Evolutionary conservation across 2,329 filamentous ascomycete species (phyloP).

Genomic region (Colletotrichum melonis): DNA sequence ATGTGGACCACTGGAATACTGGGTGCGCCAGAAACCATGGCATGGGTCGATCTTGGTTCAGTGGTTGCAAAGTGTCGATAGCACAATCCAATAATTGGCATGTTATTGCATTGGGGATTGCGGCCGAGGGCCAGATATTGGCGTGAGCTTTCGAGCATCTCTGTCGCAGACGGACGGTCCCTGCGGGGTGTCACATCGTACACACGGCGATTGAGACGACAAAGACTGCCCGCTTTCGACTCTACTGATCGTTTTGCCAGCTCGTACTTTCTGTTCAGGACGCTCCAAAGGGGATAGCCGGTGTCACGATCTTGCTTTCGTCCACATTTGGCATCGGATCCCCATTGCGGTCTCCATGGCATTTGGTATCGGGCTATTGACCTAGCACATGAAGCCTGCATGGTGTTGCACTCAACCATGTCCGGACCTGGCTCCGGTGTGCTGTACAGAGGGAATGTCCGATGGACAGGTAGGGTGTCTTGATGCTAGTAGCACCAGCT

Average conservation of each 20-base stretch:
- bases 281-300: background rate
- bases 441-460: background rate
- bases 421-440: conserved; percentile 13
- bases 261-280: background rate
- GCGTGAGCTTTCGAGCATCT: background rate
- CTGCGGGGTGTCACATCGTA: conserved; percentile 11
- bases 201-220: background rate
- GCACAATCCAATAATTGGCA: background rate
- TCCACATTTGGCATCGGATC: background rate
- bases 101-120: conserved; percentile 5
- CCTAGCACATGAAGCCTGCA: background rate
- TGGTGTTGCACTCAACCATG: background rate
- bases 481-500: background rate
- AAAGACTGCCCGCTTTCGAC: background rate
- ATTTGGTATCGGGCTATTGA: background rate
- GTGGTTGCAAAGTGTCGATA: background rate
- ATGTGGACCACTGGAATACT: background rate
- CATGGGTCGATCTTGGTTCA: background rate
- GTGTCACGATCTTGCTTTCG: background rate
- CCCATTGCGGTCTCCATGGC: background rate
- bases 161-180: conserved; percentile 22
- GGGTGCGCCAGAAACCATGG: background rate
- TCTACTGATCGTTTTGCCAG: background rate
- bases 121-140: background rate
- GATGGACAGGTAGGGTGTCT: background rate